These are phyloP conservation scores for Phaseolus coccineus DNA, from an alignment of 331 rosid species.

Conservation along the genomic window DNA sequence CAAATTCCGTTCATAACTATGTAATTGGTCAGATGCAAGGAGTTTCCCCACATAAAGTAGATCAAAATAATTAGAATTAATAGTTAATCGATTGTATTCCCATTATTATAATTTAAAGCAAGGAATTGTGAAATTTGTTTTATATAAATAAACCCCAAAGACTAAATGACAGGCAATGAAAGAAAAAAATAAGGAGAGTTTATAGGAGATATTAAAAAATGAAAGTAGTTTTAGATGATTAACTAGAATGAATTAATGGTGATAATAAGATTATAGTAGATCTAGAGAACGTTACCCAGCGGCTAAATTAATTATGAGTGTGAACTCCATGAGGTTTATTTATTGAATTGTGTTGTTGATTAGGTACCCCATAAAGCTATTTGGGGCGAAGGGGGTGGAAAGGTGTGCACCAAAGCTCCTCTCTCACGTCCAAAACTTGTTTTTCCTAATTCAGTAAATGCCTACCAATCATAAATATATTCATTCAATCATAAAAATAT, in stretches of 20 bases:
- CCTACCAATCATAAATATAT: neutral
- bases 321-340: neutral
- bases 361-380: slow-evolving; percentile 13
- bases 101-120: too few relatives aligned
- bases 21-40: too few relatives aligned
- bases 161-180: too few relatives aligned
- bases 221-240: neutral
- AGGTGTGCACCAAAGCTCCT: slow-evolving; percentile 8
- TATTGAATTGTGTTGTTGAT: slow-evolving; percentile 10
- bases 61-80: too few relatives aligned
- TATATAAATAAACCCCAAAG: too few relatives aligned
- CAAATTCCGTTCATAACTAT: too few relatives aligned
- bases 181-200: neutral
- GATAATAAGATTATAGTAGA: neutral
- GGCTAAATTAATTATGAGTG: slow-evolving; percentile 2
- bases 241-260: neutral
- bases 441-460: neutral
- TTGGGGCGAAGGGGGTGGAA: neutral
- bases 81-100: too few relatives aligned
- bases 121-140: too few relatives aligned
- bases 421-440: neutral
- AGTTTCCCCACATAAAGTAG: too few relatives aligned
- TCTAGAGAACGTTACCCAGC: neutral
- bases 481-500: slow-evolving; percentile 1
- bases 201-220: neutral